Conservation (phyloP, 2,329 filamentous ascomycete genomes). For the Fusarium sp. region DNA sequence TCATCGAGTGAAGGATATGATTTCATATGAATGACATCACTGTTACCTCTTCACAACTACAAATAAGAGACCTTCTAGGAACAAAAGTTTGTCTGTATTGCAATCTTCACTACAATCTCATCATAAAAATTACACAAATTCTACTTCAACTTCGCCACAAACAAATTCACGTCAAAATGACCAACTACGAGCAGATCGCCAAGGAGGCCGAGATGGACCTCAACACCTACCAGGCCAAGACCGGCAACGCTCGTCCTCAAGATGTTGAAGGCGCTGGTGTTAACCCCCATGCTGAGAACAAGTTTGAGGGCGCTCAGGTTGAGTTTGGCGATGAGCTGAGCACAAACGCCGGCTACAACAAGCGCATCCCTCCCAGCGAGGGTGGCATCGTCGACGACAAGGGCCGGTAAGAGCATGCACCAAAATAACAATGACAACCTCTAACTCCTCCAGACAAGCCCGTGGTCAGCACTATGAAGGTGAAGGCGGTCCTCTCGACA, state of each 20-base stretch:
- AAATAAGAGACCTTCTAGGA: constrained; percentile 9
- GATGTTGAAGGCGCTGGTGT: constrained; percentile 54
- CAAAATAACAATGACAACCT: neutral
- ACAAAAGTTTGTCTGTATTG: neutral
- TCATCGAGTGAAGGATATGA: constrained; percentile 37
- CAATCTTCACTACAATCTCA: neutral
- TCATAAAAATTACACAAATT: neutral
- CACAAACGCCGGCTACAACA: constrained; percentile 57
- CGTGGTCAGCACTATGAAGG: constrained; percentile 56
- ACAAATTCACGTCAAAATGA: constrained; percentile 28
- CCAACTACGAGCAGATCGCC: constrained; percentile 54
- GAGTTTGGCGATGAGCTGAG: constrained; percentile 55
- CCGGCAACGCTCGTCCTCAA: constrained; percentile 52
- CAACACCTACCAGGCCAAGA: constrained; percentile 59
- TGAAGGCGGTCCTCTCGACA: constrained; percentile 54
- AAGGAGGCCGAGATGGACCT: constrained; percentile 57
- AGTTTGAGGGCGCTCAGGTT: constrained; percentile 48
- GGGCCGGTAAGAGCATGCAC: constrained; percentile 50
- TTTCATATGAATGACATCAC: constrained; percentile 41
- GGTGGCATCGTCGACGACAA: constrained; percentile 55
- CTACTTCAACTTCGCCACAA: neutral
- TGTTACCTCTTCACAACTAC: constrained; percentile 4
- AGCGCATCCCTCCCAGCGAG: constrained; percentile 56
- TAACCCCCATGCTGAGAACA: constrained; percentile 52
- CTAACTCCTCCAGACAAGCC: constrained; percentile 50